Evolutionary conservation across 768 basidiomycete genomes (phyloP).

Genomic region (Scleroderma bovista): DNA sequence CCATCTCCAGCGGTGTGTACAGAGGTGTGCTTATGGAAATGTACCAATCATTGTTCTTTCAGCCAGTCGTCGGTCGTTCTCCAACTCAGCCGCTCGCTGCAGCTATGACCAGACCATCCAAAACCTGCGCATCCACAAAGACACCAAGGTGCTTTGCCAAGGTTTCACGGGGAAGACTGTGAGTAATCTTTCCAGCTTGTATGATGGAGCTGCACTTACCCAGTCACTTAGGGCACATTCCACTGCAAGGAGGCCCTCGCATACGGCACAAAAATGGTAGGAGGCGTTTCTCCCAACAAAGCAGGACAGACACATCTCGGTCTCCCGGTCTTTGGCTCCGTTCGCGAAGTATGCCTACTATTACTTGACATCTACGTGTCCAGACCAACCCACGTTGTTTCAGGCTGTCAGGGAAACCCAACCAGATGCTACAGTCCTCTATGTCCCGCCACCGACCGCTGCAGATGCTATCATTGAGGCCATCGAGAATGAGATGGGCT

Average conservation of each 20-base stretch:
- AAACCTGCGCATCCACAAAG: slow-evolving; percentile 90
- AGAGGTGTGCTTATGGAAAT: not conserved
- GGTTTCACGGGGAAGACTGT: slow-evolving; percentile 96
- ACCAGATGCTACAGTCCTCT: slow-evolving; percentile 94
- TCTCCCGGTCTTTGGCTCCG: slow-evolving; percentile 88
- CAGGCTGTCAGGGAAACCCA: slow-evolving; percentile 83
- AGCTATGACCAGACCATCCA: slow-evolving; percentile 86
- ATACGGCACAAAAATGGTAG: slow-evolving; percentile 97
- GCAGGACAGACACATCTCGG: slow-evolving; percentile 95
- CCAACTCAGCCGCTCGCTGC: slow-evolving; percentile 64
- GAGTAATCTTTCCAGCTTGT: slow-evolving; percentile 14
- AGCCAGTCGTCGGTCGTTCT: slow-evolving; percentile 78
- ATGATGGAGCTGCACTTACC: not conserved
- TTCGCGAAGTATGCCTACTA: slow-evolving; percentile 63
- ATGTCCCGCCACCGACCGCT: slow-evolving; percentile 94
- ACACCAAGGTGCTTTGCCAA: slow-evolving; percentile 92
- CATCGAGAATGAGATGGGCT: slow-evolving; percentile 94
- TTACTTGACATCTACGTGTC: not conserved
- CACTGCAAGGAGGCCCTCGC: slow-evolving; percentile 90
- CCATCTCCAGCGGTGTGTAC: slow-evolving; percentile 43
- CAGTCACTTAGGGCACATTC: slow-evolving; percentile 80
- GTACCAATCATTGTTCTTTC: not conserved
- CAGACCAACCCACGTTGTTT: slow-evolving; percentile 3
- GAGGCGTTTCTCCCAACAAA: slow-evolving; percentile 95
- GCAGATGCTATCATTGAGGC: slow-evolving; percentile 98